These are phyloP conservation scores for Capronia epimyces DNA, from an alignment of 2,329 filamentous ascomycete species.

Conservation along the genomic window DNA sequence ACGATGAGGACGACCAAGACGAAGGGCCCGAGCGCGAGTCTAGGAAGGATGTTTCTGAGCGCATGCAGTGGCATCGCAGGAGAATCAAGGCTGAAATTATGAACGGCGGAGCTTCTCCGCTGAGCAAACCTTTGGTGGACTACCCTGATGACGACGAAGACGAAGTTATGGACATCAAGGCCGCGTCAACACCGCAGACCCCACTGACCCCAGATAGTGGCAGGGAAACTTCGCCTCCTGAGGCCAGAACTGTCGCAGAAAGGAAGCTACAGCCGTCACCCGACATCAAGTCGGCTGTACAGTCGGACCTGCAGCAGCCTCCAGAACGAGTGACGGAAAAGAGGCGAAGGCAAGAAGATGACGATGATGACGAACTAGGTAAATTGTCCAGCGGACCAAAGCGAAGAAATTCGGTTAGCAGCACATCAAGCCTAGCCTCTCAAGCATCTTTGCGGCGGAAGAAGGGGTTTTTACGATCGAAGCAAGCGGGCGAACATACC, in stretches of 20 bases:
- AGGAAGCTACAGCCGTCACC: constrained; percentile 27
- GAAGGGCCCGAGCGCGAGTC: constrained; percentile 24
- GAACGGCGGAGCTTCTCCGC: constrained; percentile 58
- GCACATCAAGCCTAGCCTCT: constrained; percentile 29
- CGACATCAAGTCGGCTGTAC: constrained; percentile 35
- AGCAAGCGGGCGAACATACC: constrained; percentile 19
- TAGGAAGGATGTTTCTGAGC: constrained; percentile 17
- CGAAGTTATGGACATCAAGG: constrained; percentile 55
- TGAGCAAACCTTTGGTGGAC: constrained; percentile 73
- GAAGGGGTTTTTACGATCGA: constrained; percentile 26
- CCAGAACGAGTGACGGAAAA: constrained; percentile 82
- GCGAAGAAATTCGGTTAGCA: constrained; percentile 41
- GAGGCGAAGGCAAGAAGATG: constrained; percentile 68
- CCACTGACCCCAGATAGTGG: constrained; percentile 30
- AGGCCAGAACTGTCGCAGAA: constrained; percentile 29
- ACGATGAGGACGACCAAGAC: constrained; percentile 65
- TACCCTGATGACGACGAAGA: constrained; percentile 84
- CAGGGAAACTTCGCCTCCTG: constrained; percentile 26
- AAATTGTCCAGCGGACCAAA: constrained; percentile 60
- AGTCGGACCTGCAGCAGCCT: constrained; percentile 41
- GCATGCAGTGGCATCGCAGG: constrained; percentile 25
- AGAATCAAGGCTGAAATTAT: constrained; percentile 30
- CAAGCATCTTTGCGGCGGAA: constrained; percentile 24
- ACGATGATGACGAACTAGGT: constrained; percentile 86
- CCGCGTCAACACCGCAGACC: constrained; percentile 19